These are phyloP conservation scores for Crotalaria pallida DNA, from an alignment of 306 rosid genomes.

Conservation along the genomic window DNA sequence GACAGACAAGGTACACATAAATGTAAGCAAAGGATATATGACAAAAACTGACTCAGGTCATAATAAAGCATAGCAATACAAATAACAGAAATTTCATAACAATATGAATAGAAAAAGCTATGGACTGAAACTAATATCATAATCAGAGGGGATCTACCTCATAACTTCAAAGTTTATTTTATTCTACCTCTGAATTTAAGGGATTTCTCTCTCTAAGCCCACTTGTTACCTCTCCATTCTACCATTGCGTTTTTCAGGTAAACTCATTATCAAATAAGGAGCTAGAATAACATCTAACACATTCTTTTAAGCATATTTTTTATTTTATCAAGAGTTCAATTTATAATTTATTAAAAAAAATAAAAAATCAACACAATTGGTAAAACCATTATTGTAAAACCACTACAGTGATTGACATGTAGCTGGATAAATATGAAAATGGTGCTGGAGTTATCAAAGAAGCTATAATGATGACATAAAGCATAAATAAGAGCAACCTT, in stretches of 20 bases:
- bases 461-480: no score
- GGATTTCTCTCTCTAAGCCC: not conserved
- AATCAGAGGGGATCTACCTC: not conserved
- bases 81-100: not conserved
- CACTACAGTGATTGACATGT: no score
- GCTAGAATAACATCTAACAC: no score
- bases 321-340: no score
- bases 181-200: not conserved
- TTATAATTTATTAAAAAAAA: no score
- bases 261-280: no score
- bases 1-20: conserved; percentile 10
- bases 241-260: conserved; percentile 30
- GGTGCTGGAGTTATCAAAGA: no score
- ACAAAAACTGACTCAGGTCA: not conserved
- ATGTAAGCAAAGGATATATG: conserved; percentile 4
- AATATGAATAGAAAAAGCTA: not conserved
- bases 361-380: no score
- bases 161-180: not conserved
- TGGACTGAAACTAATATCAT: not conserved
- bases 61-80: not conserved
- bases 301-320: no score
- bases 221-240: not conserved
- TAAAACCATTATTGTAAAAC: no score
- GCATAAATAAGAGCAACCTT: no score
- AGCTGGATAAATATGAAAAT: no score